Percentiles rank a stretch among this genome's conserved stretches.
Evolutionary conservation across 176 grass and related monocot species (phyloP).

Genomic region (Alopecurus myosuroides): DNA sequence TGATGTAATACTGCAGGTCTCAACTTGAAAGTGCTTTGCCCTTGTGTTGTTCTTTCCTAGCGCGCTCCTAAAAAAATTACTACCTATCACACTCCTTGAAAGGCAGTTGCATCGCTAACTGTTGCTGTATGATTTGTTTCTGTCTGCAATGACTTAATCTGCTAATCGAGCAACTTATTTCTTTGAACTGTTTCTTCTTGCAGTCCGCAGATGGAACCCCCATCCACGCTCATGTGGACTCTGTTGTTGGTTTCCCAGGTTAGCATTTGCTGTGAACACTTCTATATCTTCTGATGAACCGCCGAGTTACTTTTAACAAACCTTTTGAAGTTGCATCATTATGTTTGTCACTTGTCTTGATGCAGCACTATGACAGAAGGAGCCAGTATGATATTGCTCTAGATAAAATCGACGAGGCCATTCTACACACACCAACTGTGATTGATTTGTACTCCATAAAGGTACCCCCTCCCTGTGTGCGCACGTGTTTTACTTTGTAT

Average conservation of each 20-base stretch:
- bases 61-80: neutral
- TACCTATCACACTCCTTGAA: neutral
- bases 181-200: constrained; percentile 17
- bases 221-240: constrained; percentile 92
- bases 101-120: neutral
- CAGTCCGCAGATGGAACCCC: constrained; percentile 79
- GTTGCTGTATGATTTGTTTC: neutral
- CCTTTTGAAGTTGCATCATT: constrained; percentile 8
- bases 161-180: neutral
- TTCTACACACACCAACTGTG: constrained; percentile 87
- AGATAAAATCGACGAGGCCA: constrained; percentile 91
- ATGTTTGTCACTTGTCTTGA: constrained; percentile 18
- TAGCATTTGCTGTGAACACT: constrained; percentile 30
- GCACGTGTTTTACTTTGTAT: neutral
- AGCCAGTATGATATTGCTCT: constrained; percentile 72
- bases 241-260: constrained; percentile 97
- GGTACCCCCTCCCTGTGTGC: constrained; percentile 13
- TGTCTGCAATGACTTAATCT: neutral
- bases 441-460: constrained; percentile 99
- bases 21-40: neutral
- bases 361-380: constrained; percentile 95
- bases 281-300: neutral
- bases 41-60: neutral
- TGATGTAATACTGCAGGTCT: neutral
- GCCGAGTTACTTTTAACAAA: constrained; percentile 7